phyloP scores from a whole-genome alignment of 352 stramenopile species.

The Phytophthora chlamydospora region DNA sequence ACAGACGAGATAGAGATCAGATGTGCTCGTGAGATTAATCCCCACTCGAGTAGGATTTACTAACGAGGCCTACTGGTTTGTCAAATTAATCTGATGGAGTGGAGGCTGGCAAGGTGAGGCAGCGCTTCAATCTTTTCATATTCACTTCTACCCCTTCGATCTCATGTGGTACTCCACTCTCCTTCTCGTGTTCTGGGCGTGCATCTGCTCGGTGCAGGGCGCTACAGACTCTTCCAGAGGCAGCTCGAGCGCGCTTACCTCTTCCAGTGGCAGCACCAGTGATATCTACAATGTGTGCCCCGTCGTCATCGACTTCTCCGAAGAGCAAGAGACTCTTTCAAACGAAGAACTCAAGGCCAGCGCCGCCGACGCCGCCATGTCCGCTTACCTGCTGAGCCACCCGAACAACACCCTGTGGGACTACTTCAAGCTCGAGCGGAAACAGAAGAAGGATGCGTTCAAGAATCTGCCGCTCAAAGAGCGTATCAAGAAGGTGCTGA shows the following conservation, averaged over 20 bases:
- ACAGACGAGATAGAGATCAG: no score
- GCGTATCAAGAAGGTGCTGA: slow-evolving; percentile 11
- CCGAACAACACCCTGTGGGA: slow-evolving; percentile 31
- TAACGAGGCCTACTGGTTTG: no score
- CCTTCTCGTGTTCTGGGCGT: slow-evolving; percentile 17
- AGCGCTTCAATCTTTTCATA: slow-evolving; percentile 2
- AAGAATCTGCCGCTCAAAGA: slow-evolving; percentile 5
- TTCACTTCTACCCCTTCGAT: slow-evolving; percentile 18
- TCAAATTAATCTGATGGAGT: no score
- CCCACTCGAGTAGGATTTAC: no score
- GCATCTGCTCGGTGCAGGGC: slow-evolving; percentile 17
- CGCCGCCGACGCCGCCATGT: slow-evolving; percentile 28
- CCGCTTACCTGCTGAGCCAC: slow-evolving; percentile 27
- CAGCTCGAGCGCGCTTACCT: not conserved
- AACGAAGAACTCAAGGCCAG: slow-evolving; percentile 29
- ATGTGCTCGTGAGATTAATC: no score
- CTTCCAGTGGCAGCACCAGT: slow-evolving; percentile 7
- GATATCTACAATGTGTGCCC: slow-evolving; percentile 35
- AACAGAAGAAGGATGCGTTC: slow-evolving; percentile 21
- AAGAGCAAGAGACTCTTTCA: slow-evolving; percentile 26
- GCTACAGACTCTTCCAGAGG: not conserved
- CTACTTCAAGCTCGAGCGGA: slow-evolving; percentile 27
- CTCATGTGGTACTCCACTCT: slow-evolving; percentile 28
- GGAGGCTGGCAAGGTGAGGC: no score
- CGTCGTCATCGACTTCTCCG: slow-evolving; percentile 22